Conservation (phyloP, 164 flowering plant genomes). For the Santalum album region DNA sequence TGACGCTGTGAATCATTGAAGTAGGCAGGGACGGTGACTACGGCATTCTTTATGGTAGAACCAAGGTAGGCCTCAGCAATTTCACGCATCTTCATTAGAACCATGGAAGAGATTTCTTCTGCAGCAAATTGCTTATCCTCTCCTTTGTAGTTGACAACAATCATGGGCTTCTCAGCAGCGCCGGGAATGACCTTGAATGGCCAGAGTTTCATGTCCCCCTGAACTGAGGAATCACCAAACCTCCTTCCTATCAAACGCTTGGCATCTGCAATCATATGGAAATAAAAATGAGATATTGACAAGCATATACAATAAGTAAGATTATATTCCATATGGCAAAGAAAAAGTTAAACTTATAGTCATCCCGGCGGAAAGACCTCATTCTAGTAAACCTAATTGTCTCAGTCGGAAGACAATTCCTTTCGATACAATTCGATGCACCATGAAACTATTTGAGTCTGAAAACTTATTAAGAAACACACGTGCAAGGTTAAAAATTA, state of each 20-base stretch:
- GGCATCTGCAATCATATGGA: conserved; percentile 12
- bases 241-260: conserved; percentile 34
- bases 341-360: too few relatives aligned
- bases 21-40: conserved; percentile 35
- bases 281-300: not conserved
- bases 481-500: too few relatives aligned
- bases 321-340: too few relatives aligned
- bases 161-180: conserved; percentile 34
- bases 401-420: too few relatives aligned
- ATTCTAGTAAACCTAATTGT: too few relatives aligned
- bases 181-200: conserved; percentile 29
- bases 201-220: conserved; percentile 29
- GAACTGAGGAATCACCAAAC: conserved; percentile 22
- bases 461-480: too few relatives aligned
- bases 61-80: conserved; percentile 37
- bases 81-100: conserved; percentile 32
- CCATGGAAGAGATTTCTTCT: conserved; percentile 35
- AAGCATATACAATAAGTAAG: too few relatives aligned
- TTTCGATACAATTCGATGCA: too few relatives aligned
- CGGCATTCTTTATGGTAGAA: conserved; percentile 31
- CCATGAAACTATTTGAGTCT: too few relatives aligned
- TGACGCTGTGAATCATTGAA: conserved; percentile 36
- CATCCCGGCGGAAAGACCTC: too few relatives aligned
- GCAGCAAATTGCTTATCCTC: conserved; percentile 37
- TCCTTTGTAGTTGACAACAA: conserved; percentile 29